Evolutionary conservation across 2,329 filamentous ascomycete species (phyloP).

Genomic region (Iodosphaeria phyllophila): DNA sequence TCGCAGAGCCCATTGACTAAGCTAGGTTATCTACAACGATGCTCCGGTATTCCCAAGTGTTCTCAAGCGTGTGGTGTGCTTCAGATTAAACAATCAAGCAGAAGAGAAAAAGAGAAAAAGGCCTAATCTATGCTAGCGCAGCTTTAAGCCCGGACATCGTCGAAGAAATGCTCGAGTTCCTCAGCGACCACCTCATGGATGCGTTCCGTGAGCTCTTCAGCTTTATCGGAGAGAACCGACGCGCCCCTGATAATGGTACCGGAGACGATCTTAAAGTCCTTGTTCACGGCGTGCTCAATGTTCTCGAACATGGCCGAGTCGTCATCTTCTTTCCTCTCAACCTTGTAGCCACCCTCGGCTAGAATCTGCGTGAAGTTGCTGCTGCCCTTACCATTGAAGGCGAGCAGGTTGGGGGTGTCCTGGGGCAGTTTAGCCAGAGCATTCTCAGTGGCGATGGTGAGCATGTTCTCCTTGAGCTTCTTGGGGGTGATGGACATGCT

Average conservation of each 20-base stretch:
- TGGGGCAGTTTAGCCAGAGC: conserved; percentile 66
- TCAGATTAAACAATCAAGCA: no score
- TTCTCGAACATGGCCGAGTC: conserved; percentile 30
- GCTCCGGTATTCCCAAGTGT: no score
- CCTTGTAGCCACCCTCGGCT: conserved; percentile 51
- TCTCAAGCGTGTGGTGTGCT: no score
- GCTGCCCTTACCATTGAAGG: conserved; percentile 95
- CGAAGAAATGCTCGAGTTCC: conserved; percentile 40
- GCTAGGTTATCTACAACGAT: no score
- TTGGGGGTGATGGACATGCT: conserved; percentile 82
- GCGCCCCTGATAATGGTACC: conserved; percentile 35
- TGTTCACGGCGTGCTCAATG: conserved; percentile 38
- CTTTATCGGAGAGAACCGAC: conserved; percentile 33
- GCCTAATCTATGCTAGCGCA: background rate
- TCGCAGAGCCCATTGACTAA: no score
- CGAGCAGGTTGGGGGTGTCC: conserved; percentile 84
- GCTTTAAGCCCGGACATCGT: conserved; percentile 25
- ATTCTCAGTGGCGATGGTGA: conserved; percentile 63
- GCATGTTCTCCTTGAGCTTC: conserved; percentile 80
- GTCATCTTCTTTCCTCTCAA: conserved; percentile 19
- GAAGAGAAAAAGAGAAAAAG: background rate
- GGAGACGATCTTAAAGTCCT: conserved; percentile 40
- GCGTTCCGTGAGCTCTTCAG: conserved; percentile 43
- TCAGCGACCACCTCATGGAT: conserved; percentile 42
- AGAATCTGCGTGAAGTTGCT: conserved; percentile 81